Evolutionary conservation across 805 yeast genomes (phyloP), one percentile per base, ranked within the genome.

Genomic region (Ogataea degrootiae): DNA sequence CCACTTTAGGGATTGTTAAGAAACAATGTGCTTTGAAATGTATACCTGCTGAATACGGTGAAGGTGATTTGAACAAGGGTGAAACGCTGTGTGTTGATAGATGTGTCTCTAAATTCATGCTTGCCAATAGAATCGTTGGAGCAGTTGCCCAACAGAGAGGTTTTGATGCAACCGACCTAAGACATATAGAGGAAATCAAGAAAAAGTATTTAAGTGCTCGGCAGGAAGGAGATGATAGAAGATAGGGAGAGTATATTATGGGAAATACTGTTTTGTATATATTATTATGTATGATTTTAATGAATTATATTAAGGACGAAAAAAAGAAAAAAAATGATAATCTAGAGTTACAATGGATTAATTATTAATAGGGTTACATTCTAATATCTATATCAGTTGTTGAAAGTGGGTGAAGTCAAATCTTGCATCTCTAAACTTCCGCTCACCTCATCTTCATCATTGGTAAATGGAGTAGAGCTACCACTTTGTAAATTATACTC

Each of bases 31-130:
- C 76, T 19, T 58, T 66, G 48, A 94, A 94, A 66, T 94, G 99
- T 67, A 76, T 94, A 37, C 83, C 85, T n/a, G 79, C 74, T n/a
- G 87, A 84, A 53, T 91, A 86, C 67, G 87, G 88, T 15, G 98
- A 92, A 58, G 75, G 79, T 9, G 97, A 92, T 23, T 70, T 91
- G 46, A 82, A 80, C 53, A 89, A 90, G 59, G 97, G 96, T 35
- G 97, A 91, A 62, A 67, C 74, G 49, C 75, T 79, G 40, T 92
- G 97, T 63, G 69, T 87, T 11, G 96, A 90, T 64, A 72, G 97
- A 50, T 91, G 98, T 69, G 92, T 87, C 39, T 68, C 81, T 53
- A 91, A 91, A 65, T 90, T 83, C 66, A 87, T 89, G 71, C 75
- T 75, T 57, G 83, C 90, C 41, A 90, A 84, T 62, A 65, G 78